Percentiles rank a stretch among this genome's conserved stretches.
phyloP scores from a whole-genome alignment of 202 grass and related monocot species.

The Schoenoplectus triqueter region DNA sequence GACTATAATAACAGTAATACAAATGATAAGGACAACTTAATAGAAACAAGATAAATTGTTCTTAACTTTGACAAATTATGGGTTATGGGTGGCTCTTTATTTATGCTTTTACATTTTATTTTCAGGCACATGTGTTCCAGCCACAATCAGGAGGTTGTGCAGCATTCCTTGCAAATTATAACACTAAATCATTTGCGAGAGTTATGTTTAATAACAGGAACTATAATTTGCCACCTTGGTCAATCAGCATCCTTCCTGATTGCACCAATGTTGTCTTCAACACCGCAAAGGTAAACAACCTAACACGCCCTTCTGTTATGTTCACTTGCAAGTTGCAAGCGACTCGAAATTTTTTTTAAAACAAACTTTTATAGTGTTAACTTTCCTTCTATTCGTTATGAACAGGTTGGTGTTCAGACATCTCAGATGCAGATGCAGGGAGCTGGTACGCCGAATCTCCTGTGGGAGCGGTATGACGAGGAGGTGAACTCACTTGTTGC shows the following conservation, averaged over 20 bases:
- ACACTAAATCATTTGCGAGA: constrained; percentile 69
- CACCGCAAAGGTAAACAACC: constrained; percentile 75
- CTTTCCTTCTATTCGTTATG: constrained; percentile 23
- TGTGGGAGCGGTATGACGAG: constrained; percentile 92
- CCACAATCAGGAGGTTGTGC: constrained; percentile 77
- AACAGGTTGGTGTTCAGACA: constrained; percentile 89
- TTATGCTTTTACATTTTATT: constrained; percentile 20
- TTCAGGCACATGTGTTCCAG: constrained; percentile 85
- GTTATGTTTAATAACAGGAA: constrained; percentile 83
- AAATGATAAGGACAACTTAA: constrained; percentile 4
- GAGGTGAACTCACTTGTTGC: constrained; percentile 70
- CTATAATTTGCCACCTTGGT: constrained; percentile 96
- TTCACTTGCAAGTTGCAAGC: neutral
- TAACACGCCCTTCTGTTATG: neutral
- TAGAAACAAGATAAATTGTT: neutral
- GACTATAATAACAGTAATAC: constrained; percentile 19
- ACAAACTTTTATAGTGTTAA: neutral
- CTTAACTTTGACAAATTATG: constrained; percentile 6
- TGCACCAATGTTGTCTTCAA: constrained; percentile 94
- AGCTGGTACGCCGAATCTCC: constrained; percentile 55
- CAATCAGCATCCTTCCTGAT: constrained; percentile 97
- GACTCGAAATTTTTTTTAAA: neutral
- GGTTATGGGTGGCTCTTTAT: constrained; percentile 3
- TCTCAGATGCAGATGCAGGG: constrained; percentile 97
- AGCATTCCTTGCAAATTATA: constrained; percentile 85